These are phyloP conservation scores for Clavispora carvajalis DNA, from an alignment of 805 yeast species.

Conservation along the genomic window DNA sequence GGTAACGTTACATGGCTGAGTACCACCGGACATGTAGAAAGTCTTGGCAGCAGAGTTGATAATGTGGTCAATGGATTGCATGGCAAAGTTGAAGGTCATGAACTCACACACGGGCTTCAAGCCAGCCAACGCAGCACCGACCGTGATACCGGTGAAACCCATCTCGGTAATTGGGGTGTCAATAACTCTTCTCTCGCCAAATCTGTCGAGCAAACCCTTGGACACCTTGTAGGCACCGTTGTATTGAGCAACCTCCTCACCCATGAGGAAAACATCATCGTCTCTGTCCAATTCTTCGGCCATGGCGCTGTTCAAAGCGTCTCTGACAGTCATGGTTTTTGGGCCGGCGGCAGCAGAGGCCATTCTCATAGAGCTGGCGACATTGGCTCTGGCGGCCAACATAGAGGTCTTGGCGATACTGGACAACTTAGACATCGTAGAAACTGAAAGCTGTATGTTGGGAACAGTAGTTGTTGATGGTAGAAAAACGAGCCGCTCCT, in stretches of 20 bases:
- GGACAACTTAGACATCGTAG: slow-evolving; percentile 24
- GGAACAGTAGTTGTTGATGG: slow-evolving; percentile 3
- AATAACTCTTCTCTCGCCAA: slow-evolving; percentile 87
- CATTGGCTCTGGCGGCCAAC: slow-evolving; percentile 28
- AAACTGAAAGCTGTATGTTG: not conserved
- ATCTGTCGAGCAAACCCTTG: slow-evolving; percentile 90
- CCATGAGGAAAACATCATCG: slow-evolving; percentile 89
- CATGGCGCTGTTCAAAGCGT: slow-evolving; percentile 89
- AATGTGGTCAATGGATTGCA: slow-evolving; percentile 99
- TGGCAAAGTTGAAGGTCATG: slow-evolving; percentile 99
- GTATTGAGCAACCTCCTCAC: slow-evolving; percentile 99
- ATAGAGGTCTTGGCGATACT: slow-evolving; percentile 41
- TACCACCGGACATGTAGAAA: slow-evolving; percentile 99
- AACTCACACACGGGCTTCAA: slow-evolving; percentile 96
- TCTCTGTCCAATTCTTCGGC: slow-evolving; percentile 98
- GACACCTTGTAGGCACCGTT: slow-evolving; percentile 99
- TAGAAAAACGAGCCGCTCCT: slow-evolving; percentile 2
- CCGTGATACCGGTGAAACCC: slow-evolving; percentile 95
- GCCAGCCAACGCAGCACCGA: slow-evolving; percentile 95
- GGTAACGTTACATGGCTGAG: slow-evolving; percentile 92
- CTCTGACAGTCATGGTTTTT: slow-evolving; percentile 83
- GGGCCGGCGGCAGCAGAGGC: slow-evolving; percentile 49
- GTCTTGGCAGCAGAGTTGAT: slow-evolving; percentile 99
- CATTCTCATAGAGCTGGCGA: slow-evolving; percentile 26
- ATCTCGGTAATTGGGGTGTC: slow-evolving; percentile 99